phyloP scores from a whole-genome alignment of 1,284 basidiomycete species.

The Cutaneotrichosporon sp. region DNA sequence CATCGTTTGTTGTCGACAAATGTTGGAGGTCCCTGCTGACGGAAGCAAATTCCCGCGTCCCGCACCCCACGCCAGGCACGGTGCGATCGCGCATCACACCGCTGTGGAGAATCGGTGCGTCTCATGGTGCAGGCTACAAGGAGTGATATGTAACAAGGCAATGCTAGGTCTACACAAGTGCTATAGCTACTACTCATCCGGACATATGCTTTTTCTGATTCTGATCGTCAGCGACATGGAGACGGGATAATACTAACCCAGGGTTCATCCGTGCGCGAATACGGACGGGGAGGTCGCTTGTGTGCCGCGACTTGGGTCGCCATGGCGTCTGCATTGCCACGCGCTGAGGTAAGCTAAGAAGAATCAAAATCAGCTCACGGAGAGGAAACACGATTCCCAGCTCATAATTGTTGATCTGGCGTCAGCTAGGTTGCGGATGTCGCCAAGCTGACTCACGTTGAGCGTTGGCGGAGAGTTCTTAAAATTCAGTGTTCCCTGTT shows the following conservation, averaged over 20 bases:
- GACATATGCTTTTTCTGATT: conserved; percentile 13
- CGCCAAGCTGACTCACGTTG: conserved; percentile 13
- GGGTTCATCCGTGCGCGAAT: conserved; percentile 32
- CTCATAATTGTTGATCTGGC: conserved; percentile 41
- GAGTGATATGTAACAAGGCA: no score
- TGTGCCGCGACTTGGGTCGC: conserved; percentile 41
- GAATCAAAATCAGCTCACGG: conserved; percentile 19
- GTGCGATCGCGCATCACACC: no score
- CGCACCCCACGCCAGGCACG: no score
- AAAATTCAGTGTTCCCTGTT: conserved; percentile 37
- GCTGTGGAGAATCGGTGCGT: no score
- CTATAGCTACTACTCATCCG: not conserved
- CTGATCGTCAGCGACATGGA: conserved; percentile 2
- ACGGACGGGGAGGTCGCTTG: conserved; percentile 36
- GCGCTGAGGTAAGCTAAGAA: conserved; percentile 19
- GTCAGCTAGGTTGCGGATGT: conserved; percentile 2
- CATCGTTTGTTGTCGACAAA: no score
- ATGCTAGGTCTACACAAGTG: not conserved
- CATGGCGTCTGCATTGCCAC: conserved; percentile 21
- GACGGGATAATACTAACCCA: conserved; percentile 33
- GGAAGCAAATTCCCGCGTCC: no score
- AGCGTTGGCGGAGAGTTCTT: conserved; percentile 33
- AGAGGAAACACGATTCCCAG: conserved; percentile 47
- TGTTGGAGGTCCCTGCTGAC: no score
- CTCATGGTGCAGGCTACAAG: no score